A percentile compares a stretch with the other conserved stretches of the same genome.
Conservation (phyloP, 208 protist genomes). For the Leptomonas seymouri region DNA sequence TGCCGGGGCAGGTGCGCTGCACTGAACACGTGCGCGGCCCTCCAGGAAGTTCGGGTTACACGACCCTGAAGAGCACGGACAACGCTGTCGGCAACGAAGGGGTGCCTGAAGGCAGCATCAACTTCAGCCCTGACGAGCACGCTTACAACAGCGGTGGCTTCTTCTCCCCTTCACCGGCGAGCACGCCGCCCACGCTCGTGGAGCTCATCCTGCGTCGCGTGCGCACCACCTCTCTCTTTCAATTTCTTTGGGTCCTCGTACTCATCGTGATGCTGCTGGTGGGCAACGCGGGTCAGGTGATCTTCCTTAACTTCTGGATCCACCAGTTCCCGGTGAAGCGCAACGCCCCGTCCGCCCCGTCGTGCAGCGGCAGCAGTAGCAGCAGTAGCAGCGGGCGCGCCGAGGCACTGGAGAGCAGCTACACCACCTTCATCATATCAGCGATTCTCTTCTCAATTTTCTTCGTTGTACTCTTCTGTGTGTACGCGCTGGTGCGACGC, state of each 20-base stretch:
- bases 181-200: not conserved
- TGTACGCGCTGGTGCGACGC: constrained; percentile 54
- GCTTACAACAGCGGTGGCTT: not conserved
- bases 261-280: constrained; percentile 62
- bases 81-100: not conserved
- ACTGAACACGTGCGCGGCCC: not conserved
- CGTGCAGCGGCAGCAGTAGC: constrained; percentile 24
- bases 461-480: constrained; percentile 55
- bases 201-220: constrained; percentile 23
- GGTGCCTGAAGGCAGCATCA: not conserved
- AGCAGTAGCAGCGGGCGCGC: constrained; percentile 13
- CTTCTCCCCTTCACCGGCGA: not conserved
- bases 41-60: not conserved
- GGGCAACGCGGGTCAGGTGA: constrained; percentile 78
- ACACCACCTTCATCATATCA: constrained; percentile 80
- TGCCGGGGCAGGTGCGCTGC: not conserved
- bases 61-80: not conserved
- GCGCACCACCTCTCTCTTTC: constrained; percentile 24
- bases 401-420: constrained; percentile 58
- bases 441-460: constrained; percentile 61
- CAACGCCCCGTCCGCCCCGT: constrained; percentile 34
- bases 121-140: not conserved
- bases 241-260: constrained; percentile 44
- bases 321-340: constrained; percentile 45
- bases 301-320: constrained; percentile 87